Evolutionary conservation across 2,329 filamentous ascomycete species (phyloP), one percentile per base, ranked within the genome.

Genomic region (Sclerotinia spermophila): DNA sequence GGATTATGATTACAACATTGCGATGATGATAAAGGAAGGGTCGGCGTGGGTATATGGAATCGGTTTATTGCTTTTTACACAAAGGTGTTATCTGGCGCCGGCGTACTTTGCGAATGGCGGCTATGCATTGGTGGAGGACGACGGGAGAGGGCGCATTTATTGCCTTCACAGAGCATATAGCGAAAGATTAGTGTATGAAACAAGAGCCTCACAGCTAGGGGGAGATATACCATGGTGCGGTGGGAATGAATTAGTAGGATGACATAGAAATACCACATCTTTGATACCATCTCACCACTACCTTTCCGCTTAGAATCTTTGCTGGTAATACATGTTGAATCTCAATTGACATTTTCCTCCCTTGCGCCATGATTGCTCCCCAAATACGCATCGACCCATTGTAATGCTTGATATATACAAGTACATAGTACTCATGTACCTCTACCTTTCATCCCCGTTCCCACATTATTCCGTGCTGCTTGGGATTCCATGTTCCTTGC

Each of bases 1-100:
- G 72, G 71, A 44, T 78, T 76, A 78, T 73, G 76, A 77, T 73
- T 74, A 73, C 65, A 69, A 77, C 72, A 76, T 77, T 75, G 45
- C 35, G 73, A 75, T 68, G 74, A 78, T 72, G 77, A 77, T 69
- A 73, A 76, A 73, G 74, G 72, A 72, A 70, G 70, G 70, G 62
- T 65, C 62, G 67, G 71, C 65, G 75, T 71, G 67, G 72, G 73
- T 62, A 74, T 60, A 69, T 73, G 61, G 71, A 51, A 60, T 59
- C 35, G n/a, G 69, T 71, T 64, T 68, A 55, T 68, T 68, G 55
- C 51, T 75, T 70, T 65, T 71, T 59, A 35, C 73, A 64, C 68
- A 71, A 38, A 60, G 75, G 75, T 73, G 74, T 75, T 74, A 30
- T 55, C 66, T 60, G 75, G 75, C 75, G 60, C 66, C 71, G 61